A percentile compares a stretch with the other conserved stretches of the same genome.
phyloP scores from a whole-genome alignment of 2,329 filamentous ascomycete species.

The Aspergillus unguis region DNA sequence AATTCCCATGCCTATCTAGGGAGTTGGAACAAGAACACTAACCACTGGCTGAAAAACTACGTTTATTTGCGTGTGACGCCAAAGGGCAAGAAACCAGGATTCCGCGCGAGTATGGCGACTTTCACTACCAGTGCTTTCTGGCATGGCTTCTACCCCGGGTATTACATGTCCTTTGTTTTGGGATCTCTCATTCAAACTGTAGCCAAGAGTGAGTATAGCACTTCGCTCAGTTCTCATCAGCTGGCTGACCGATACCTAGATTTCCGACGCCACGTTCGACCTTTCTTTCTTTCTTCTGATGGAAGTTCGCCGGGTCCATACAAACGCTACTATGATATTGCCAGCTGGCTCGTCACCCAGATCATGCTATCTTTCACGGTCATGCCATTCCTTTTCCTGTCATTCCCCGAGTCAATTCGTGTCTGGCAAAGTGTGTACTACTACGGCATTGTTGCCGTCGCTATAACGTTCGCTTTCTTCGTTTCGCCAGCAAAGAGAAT shows the following conservation, averaged over 20 bases:
- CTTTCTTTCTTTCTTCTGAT: slow-evolving; percentile 83
- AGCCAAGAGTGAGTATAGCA: slow-evolving; percentile 73
- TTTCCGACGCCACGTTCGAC: slow-evolving; percentile 81
- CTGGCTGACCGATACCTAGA: slow-evolving; percentile 52
- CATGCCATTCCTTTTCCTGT: slow-evolving; percentile 80
- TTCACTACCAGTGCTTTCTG: slow-evolving; percentile 94
- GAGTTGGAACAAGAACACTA: slow-evolving; percentile 98
- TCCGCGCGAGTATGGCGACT: slow-evolving; percentile 88
- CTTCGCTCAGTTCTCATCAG: slow-evolving; percentile 1
- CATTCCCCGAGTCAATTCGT: slow-evolving; percentile 64
- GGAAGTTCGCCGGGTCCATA: slow-evolving; percentile 63
- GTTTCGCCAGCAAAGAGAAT: slow-evolving; percentile 68
- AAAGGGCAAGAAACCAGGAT: slow-evolving; percentile 92
- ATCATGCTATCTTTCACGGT: slow-evolving; percentile 78
- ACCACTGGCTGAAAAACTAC: slow-evolving; percentile 93
- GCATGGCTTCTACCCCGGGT: slow-evolving; percentile 97
- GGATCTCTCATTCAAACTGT: slow-evolving; percentile 89
- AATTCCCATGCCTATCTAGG: slow-evolving; percentile 90
- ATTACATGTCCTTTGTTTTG: slow-evolving; percentile 86
- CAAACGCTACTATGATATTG: slow-evolving; percentile 84
- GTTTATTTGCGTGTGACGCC: slow-evolving; percentile 94
- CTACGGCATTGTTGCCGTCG: slow-evolving; percentile 71
- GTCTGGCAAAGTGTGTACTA: slow-evolving; percentile 88
- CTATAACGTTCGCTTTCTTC: slow-evolving; percentile 68
- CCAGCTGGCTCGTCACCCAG: slow-evolving; percentile 73